These are phyloP conservation scores for Phyllosticta citribraziliensis DNA, from an alignment of 2,329 filamentous ascomycete genomes.

Conservation along the genomic window DNA sequence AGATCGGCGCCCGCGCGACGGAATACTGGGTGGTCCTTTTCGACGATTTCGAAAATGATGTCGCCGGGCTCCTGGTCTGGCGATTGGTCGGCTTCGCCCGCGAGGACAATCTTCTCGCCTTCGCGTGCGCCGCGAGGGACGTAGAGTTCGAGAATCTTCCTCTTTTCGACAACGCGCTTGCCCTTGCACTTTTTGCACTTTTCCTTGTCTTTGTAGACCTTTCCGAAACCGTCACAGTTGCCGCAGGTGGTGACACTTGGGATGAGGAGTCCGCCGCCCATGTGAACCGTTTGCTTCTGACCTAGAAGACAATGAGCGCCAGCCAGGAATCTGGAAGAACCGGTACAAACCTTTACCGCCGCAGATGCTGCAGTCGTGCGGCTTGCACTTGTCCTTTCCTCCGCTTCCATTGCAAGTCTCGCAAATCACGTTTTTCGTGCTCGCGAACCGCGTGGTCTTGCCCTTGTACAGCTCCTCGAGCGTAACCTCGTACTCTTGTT, in stretches of 20 bases:
- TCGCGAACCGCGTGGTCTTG: slow-evolving; percentile 94
- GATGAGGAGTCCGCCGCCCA: slow-evolving; percentile 52
- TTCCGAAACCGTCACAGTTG: slow-evolving; percentile 75
- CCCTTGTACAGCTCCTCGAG: slow-evolving; percentile 97
- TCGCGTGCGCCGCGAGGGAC: slow-evolving; percentile 73
- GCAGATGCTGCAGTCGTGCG: slow-evolving; percentile 73
- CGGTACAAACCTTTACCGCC: slow-evolving; percentile 55
- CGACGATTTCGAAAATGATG: slow-evolving; percentile 79
- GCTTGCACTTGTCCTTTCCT: slow-evolving; percentile 84
- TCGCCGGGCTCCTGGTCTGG: slow-evolving; percentile 86
- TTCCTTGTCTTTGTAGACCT: slow-evolving; percentile 89
- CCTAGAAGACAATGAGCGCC: slow-evolving; percentile 34
- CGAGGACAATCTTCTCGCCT: slow-evolving; percentile 80
- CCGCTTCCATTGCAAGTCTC: slow-evolving; percentile 77
- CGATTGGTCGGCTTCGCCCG: slow-evolving; percentile 88
- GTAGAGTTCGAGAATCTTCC: slow-evolving; percentile 92
- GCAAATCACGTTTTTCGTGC: slow-evolving; percentile 89
- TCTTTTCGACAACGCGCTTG: slow-evolving; percentile 73
- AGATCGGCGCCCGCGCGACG: slow-evolving; percentile 76
- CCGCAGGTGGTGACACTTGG: slow-evolving; percentile 72
- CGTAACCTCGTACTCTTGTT: slow-evolving; percentile 82
- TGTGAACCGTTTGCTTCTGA: slow-evolving; percentile 36
- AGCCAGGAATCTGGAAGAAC: not conserved
- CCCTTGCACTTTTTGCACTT: slow-evolving; percentile 99
- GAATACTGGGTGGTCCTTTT: slow-evolving; percentile 74